Percentiles rank a stretch among this genome's conserved stretches.
These are phyloP conservation scores for Phytophthora multivora DNA, from an alignment of 352 stramenopile species.

Conservation along the genomic window DNA sequence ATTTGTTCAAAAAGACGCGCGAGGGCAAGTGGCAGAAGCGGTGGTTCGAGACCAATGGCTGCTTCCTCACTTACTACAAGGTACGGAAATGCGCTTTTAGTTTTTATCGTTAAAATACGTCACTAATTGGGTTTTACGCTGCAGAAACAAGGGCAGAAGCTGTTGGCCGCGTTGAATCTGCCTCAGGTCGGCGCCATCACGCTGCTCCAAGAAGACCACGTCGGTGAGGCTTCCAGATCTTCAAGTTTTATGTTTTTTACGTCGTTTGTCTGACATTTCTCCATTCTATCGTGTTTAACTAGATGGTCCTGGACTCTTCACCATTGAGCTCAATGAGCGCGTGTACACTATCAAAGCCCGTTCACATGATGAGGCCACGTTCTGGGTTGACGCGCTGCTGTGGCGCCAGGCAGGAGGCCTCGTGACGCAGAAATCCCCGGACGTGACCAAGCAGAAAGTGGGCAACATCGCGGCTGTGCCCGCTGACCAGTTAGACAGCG, in stretches of 20 bases:
- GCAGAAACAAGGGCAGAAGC: constrained; percentile 93
- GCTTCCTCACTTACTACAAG: constrained; percentile 99
- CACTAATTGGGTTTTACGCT: background rate
- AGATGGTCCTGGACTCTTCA: constrained; percentile 88
- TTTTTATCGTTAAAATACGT: background rate
- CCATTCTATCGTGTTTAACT: constrained; percentile 6
- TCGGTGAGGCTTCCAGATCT: constrained; percentile 36
- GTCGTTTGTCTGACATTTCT: constrained; percentile 8
- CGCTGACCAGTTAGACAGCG: constrained; percentile 43
- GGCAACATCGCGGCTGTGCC: constrained; percentile 41
- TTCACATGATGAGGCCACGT: constrained; percentile 83
- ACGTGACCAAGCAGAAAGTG: constrained; percentile 46
- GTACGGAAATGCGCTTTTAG: constrained; percentile 37
- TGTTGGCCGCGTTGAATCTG: constrained; percentile 92
- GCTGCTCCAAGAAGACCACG: constrained; percentile 72
- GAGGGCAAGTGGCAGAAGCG: constrained; percentile 97
- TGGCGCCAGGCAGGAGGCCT: constrained; percentile 83
- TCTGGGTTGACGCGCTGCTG: constrained; percentile 88
- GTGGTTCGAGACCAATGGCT: constrained; percentile 99
- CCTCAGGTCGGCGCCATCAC: constrained; percentile 91
- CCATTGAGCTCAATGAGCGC: constrained; percentile 90
- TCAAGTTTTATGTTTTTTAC: background rate
- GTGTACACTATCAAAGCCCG: constrained; percentile 92
- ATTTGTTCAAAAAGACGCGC: constrained; percentile 94
- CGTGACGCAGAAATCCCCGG: constrained; percentile 80